phyloP scores from a whole-genome alignment of 2,329 filamentous ascomycete species.

The Cercospora citrullina region DNA sequence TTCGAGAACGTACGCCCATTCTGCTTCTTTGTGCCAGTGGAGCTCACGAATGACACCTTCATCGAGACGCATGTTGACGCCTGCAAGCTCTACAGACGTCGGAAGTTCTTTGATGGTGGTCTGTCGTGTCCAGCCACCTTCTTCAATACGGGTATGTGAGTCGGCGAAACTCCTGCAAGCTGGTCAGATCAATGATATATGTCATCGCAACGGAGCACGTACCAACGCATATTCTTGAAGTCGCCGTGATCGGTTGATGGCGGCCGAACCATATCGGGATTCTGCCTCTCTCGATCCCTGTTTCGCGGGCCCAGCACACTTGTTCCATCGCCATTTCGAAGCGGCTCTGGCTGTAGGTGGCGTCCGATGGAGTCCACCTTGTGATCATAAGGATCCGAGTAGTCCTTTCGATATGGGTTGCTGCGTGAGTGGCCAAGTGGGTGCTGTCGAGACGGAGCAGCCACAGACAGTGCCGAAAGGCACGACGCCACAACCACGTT shows the following conservation, averaged over 20 bases:
- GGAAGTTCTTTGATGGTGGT: constrained; percentile 67
- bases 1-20: constrained; percentile 71
- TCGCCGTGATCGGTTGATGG: constrained; percentile 72
- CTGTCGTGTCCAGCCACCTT: constrained; percentile 75
- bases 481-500: constrained; percentile 3
- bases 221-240: constrained; percentile 70
- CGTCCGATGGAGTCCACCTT: constrained; percentile 62
- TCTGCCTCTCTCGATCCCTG: constrained; percentile 65
- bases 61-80: constrained; percentile 76
- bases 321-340: constrained; percentile 53
- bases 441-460: constrained; percentile 41
- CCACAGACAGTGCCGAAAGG: constrained; percentile 24
- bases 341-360: constrained; percentile 63
- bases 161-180: constrained; percentile 44
- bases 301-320: constrained; percentile 71
- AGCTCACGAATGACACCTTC: constrained; percentile 72
- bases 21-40: constrained; percentile 79
- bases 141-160: constrained; percentile 56
- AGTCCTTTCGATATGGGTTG: constrained; percentile 60
- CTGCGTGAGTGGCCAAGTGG: constrained; percentile 35
- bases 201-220: constrained; percentile 31
- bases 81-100: constrained; percentile 68
- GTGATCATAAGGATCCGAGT: constrained; percentile 62
- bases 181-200: background rate
- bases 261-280: constrained; percentile 69